Conservation (phyloP, 352 stramenopile species). For the Pythium rishiriense region DNA sequence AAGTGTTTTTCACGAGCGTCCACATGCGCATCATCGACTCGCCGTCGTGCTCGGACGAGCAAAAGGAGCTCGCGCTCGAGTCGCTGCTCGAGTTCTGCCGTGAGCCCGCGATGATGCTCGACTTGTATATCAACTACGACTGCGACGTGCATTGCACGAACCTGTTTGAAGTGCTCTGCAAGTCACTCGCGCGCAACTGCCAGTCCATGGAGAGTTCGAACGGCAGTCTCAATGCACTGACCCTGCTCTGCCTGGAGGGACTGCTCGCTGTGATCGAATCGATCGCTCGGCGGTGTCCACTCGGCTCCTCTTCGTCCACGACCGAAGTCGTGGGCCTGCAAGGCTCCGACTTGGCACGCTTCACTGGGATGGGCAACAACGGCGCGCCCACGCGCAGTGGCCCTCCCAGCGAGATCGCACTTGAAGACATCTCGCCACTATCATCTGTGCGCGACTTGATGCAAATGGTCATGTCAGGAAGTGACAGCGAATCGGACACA, state of each 20-base stretch:
- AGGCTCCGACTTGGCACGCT: conserved; percentile 67
- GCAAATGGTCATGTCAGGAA: conserved; percentile 80
- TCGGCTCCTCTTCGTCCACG: conserved; percentile 32
- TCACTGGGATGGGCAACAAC: conserved; percentile 32
- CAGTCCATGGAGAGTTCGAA: conserved; percentile 68
- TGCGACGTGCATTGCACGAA: conserved; percentile 99
- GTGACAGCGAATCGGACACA: conserved; percentile 74
- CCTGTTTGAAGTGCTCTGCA: conserved; percentile 97
- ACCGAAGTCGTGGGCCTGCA: conserved; percentile 37
- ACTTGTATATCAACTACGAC: conserved; percentile 99
- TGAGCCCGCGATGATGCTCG: conserved; percentile 96
- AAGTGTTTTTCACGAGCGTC: conserved; percentile 98
- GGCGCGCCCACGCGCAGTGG: conserved; percentile 15
- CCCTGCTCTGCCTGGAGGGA: conserved; percentile 69
- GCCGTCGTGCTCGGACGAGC: conserved; percentile 77
- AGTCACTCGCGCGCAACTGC: conserved; percentile 89
- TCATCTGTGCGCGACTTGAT: conserved; percentile 83
- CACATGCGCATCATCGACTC: conserved; percentile 94
- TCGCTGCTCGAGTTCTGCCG: conserved; percentile 97
- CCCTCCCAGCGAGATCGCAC: conserved; percentile 45
- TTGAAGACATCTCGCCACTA: conserved; percentile 84
- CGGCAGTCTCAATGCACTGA: conserved; percentile 66
- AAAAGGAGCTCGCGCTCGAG: conserved; percentile 90
- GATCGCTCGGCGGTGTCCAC: conserved; percentile 84
- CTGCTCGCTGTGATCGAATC: conserved; percentile 95